Base-by-base conservation (phyloP, 2,329 filamentous ascomycete genomes). In the Seiridium unicorne region DNA sequence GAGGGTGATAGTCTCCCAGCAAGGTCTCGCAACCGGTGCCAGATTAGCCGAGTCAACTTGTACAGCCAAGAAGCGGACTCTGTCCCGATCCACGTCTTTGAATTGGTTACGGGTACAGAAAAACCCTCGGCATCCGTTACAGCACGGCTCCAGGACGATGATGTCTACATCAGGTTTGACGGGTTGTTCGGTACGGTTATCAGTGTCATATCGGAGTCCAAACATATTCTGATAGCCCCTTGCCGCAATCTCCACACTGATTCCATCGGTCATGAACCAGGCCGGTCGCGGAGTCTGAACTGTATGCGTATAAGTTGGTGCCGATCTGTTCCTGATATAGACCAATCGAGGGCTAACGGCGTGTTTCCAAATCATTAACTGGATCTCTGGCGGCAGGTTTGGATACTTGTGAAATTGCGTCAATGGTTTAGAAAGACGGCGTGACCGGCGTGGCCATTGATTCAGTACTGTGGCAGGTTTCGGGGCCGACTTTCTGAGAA, bases 331-430 rank as follows among this genome's bases (percentile, higher is more conserved):
- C 53, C 67, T 64, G 40, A 73, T 64, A 51, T 73, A 73, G 3
- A 65, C 57, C 10, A 70, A 44, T 31, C 71, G 68, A 10, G 70
- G 66, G 9, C 61, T 57, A 6, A 70, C 60, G 7, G 67, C 68
- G 10, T 65, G 65, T 58, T 73, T 69, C 69, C 69, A 73, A 13
- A 73, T 62, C 65, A 71, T 66, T 18, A 72, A 61, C 61, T 67
- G 62, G 6, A 73, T 55, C 57, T 73, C 71, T 4, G 38, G 1
- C 4, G 70, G 70, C 7, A 73, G 62, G 1, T 66, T 47, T 3
- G 59, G 6, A 60, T 66, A 73, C 32, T 65, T 67, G 49, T 68
- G 63, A 59, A 73, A 73, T 8, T 65, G 57, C 5, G 66, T 66
- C 9, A 70, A 65, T 3, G 71, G 69, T 57, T 70, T 73, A 8